Conservation (phyloP, 352 stramenopile genomes). For the Globisporangium acanthophoron region DNA sequence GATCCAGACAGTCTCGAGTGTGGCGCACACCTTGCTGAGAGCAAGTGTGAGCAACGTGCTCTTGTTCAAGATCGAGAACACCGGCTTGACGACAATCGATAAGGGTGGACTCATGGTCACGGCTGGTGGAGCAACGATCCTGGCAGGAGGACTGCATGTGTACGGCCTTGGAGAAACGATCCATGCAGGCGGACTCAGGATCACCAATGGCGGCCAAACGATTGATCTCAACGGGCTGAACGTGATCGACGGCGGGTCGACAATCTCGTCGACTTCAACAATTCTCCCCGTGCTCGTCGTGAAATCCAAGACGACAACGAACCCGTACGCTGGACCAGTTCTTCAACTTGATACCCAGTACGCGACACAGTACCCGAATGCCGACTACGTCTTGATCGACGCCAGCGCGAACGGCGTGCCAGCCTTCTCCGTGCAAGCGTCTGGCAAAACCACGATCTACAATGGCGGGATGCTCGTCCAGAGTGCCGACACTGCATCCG, state of each 20-base stretch:
- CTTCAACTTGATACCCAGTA: too few species aligned
- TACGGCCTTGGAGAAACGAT: too few species aligned
- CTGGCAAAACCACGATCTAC: conserved; percentile 39
- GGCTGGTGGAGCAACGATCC: conserved; percentile 16
- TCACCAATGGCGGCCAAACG: too few species aligned
- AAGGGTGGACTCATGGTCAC: conserved; percentile 35
- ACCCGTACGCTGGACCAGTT: too few species aligned
- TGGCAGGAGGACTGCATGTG: too few species aligned
- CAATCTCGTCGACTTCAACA: neutral
- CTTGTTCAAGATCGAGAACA: conserved; percentile 40
- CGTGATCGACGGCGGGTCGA: too few species aligned
- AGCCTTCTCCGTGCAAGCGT: conserved; percentile 43
- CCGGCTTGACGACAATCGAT: conserved; percentile 41
- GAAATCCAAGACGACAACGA: too few species aligned
- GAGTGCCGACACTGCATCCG: conserved; percentile 19
- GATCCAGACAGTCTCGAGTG: conserved; percentile 29
- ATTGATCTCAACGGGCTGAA: too few species aligned
- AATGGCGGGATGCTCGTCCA: conserved; percentile 37
- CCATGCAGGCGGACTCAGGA: too few species aligned
- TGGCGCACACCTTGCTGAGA: conserved; percentile 45
- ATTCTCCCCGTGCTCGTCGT: too few species aligned
- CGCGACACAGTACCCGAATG: conserved; percentile 22
- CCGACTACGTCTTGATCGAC: conserved; percentile 39
- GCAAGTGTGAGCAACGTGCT: conserved; percentile 16
- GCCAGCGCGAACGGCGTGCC: conserved; percentile 15